Conservation (phyloP, 139 green algal species). For the Deuterostichococcus epilithicus region DNA sequence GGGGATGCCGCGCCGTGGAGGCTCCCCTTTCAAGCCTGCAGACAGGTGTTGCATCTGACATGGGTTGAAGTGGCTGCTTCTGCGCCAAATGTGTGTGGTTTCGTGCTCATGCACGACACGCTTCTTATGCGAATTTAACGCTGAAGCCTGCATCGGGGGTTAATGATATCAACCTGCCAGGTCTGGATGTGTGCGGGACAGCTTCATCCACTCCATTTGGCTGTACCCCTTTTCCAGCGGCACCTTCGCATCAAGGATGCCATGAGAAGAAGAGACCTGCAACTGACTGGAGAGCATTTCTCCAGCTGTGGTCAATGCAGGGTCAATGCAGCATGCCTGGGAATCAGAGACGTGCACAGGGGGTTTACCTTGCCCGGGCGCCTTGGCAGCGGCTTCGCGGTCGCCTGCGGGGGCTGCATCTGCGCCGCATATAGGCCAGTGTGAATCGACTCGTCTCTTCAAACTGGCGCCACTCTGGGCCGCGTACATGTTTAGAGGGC, state of each 20-base stretch:
- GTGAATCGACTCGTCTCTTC: not conserved
- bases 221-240: slow-evolving; percentile 83
- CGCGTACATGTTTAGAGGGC: too few relatives aligned
- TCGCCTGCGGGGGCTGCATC: not conserved
- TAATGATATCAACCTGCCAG: slow-evolving; percentile 41
- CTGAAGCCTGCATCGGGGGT: too few relatives aligned
- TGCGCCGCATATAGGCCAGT: not conserved
- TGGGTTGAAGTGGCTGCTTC: too few relatives aligned
- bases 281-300: not conserved
- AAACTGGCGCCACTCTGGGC: too few relatives aligned
- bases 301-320: slow-evolving; percentile 11
- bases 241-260: slow-evolving; percentile 34
- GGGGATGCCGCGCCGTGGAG: slow-evolving; percentile 50
- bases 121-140: too few relatives aligned
- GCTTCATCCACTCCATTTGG: slow-evolving; percentile 82
- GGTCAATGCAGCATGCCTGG: slow-evolving; percentile 11
- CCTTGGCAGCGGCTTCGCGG: not conserved
- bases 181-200: slow-evolving; percentile 21
- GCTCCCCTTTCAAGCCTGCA: slow-evolving; percentile 29
- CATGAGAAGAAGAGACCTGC: not conserved
- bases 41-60: too few relatives aligned
- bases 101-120: too few relatives aligned
- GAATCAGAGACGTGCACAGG: not conserved
- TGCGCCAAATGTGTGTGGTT: too few relatives aligned
- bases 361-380: not conserved